Percentiles rank a stretch among this genome's conserved stretches.
These are phyloP conservation scores for Mortierella polycephala DNA, from an alignment of 371 early-diverging fungal species.

Conservation along the genomic window DNA sequence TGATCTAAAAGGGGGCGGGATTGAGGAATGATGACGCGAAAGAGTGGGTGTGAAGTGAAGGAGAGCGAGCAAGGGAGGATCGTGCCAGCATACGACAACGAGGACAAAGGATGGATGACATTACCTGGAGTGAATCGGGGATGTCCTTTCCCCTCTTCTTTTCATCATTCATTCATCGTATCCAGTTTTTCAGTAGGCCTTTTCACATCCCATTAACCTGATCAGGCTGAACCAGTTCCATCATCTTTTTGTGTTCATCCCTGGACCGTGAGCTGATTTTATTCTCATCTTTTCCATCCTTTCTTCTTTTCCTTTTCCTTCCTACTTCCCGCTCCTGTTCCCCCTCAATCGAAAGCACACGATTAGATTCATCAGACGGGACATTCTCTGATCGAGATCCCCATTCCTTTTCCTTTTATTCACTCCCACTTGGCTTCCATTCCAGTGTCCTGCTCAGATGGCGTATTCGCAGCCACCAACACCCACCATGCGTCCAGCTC, in stretches of 20 bases:
- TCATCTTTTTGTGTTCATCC: neutral
- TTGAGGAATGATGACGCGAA: too few species aligned
- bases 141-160: too few species aligned
- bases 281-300: neutral
- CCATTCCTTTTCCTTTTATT: neutral
- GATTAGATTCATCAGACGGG: neutral
- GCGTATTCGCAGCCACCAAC: conserved; percentile 39
- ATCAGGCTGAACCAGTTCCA: neutral
- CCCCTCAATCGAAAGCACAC: neutral
- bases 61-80: too few species aligned
- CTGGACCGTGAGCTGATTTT: neutral
- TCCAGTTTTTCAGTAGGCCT: too few species aligned
- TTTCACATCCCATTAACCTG: neutral
- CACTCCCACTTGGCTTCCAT: neutral
- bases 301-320: neutral
- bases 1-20: too few species aligned
- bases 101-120: too few species aligned
- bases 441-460: conserved; percentile 15
- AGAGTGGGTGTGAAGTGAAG: too few species aligned
- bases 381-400: conserved; percentile 1
- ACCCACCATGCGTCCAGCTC: conserved; percentile 42
- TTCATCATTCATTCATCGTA: too few species aligned
- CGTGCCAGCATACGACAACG: too few species aligned
- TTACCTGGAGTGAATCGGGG: too few species aligned
- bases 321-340: neutral